Evolutionary conservation across 306 rosid genomes (phyloP).

Genomic region (Malus fusca): DNA sequence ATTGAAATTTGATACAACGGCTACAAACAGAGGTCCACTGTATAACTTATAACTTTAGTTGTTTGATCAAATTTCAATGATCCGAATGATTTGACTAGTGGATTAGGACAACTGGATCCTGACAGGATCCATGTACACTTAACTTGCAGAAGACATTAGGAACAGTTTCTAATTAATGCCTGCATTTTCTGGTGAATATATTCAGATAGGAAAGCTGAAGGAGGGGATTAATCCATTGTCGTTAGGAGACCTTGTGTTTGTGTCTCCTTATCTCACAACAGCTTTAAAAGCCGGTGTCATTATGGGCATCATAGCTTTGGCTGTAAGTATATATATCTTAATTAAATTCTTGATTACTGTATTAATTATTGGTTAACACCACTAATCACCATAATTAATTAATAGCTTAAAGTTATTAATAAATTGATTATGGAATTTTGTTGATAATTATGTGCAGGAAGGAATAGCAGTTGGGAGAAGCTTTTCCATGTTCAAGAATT

Average conservation of each 20-base stretch:
- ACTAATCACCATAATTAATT: background rate
- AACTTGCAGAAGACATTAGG: too few species aligned
- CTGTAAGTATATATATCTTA: constrained; percentile 31
- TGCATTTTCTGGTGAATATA: background rate
- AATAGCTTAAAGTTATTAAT: background rate
- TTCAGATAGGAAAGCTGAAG: constrained; percentile 80
- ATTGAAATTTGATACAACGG: too few species aligned
- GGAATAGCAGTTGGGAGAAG: constrained; percentile 98
- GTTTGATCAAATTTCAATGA: too few species aligned
- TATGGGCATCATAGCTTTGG: constrained; percentile 61
- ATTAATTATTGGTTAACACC: background rate
- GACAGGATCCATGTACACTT: too few species aligned
- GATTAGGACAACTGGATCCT: too few species aligned
- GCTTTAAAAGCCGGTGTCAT: constrained; percentile 66
- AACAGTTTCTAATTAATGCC: background rate
- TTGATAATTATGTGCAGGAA: constrained; percentile 47
- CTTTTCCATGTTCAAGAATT: constrained; percentile 88
- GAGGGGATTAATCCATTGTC: constrained; percentile 70
- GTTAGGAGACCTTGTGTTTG: constrained; percentile 47
- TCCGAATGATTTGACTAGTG: too few species aligned
- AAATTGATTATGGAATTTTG: background rate
- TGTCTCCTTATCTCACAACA: constrained; percentile 44
- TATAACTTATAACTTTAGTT: too few species aligned
- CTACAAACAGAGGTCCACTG: too few species aligned
- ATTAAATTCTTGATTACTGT: background rate